Evolutionary conservation across 768 basidiomycete species (phyloP).

Genomic region (Suillus subaureus): DNA sequence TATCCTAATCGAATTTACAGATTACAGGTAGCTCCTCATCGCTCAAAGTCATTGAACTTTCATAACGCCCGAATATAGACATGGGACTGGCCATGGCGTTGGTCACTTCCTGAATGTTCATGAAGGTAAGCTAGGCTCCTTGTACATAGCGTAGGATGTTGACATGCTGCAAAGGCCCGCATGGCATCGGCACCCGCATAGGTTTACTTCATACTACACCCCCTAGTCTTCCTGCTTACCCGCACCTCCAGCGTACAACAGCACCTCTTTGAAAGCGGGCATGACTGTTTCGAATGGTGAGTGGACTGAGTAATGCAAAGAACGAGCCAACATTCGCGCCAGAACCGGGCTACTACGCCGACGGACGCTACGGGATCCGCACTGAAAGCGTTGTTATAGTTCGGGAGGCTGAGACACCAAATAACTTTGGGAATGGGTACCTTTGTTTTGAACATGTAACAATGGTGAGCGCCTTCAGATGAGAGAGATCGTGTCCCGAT

Average conservation of each 20-base stretch:
- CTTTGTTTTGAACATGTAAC: slow-evolving; percentile 87
- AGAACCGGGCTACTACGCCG: slow-evolving; percentile 93
- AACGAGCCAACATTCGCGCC: not conserved
- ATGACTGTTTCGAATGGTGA: slow-evolving; percentile 88
- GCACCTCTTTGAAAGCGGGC: slow-evolving; percentile 70
- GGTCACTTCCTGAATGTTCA: slow-evolving; percentile 95
- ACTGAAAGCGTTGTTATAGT: slow-evolving; percentile 91
- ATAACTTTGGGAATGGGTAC: slow-evolving; percentile 84
- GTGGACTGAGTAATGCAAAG: slow-evolving; percentile 8
- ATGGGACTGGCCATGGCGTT: slow-evolving; percentile 94
- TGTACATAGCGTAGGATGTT: not conserved
- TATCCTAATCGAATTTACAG: slow-evolving; percentile 31
- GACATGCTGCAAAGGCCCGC: slow-evolving; percentile 45
- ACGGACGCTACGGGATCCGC: slow-evolving; percentile 89
- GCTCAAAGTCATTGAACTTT: not conserved
- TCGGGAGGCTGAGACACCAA: slow-evolving; percentile 65
- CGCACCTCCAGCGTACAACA: slow-evolving; percentile 58
- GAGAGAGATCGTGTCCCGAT: not conserved
- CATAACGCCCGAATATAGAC: slow-evolving; percentile 42
- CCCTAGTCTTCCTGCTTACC: not conserved
- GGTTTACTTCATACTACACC: slow-evolving; percentile 21
- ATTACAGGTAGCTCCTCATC: slow-evolving; percentile 51
- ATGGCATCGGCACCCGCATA: slow-evolving; percentile 52
- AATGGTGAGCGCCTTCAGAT: slow-evolving; percentile 55
- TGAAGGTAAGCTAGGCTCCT: slow-evolving; percentile 48